phyloP scores from a whole-genome alignment of 805 yeast genomes.

The Yarrowia osloensis region DNA sequence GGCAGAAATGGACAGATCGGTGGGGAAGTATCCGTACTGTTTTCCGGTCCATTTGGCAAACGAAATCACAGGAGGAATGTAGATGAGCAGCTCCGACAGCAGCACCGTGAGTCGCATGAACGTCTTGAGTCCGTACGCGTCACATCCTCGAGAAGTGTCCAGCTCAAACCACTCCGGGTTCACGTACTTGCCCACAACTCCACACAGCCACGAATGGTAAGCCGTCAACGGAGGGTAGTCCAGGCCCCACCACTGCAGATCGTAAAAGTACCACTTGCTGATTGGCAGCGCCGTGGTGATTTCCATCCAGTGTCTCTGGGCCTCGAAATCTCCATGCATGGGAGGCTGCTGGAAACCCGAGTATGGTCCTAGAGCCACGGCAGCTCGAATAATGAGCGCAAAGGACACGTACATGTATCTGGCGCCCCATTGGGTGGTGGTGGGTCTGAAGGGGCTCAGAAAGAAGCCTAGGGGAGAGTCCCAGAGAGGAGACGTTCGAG shows the following conservation, averaged over 20 bases:
- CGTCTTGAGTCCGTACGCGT: conserved; percentile 64
- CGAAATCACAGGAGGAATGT: conserved; percentile 77
- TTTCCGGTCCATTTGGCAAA: conserved; percentile 73
- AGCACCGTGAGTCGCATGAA: conserved; percentile 84
- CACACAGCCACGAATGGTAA: conserved; percentile 80
- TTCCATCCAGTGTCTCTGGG: conserved; percentile 98
- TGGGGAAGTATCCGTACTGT: conserved; percentile 54
- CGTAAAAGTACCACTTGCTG: conserved; percentile 82
- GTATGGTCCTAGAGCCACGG: conserved; percentile 85
- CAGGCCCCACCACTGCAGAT: conserved; percentile 90
- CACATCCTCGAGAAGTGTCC: conserved; percentile 73
- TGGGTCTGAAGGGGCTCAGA: conserved; percentile 73
- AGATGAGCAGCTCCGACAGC: conserved; percentile 69
- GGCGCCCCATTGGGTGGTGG: conserved; percentile 89
- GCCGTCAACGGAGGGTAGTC: conserved; percentile 98
- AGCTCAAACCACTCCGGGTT: conserved; percentile 76
- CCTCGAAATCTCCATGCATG: conserved; percentile 93
- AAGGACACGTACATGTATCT: conserved; percentile 59
- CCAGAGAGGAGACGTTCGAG: background rate
- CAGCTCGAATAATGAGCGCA: conserved; percentile 75
- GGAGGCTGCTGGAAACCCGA: conserved; percentile 77
- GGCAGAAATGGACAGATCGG: conserved; percentile 74
- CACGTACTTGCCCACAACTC: conserved; percentile 63
- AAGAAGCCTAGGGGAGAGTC: conserved; percentile 77
- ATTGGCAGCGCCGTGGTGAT: conserved; percentile 76